Evolutionary conservation across 306 rosid species (phyloP).

Genomic region (Mucuna pruriens): DNA sequence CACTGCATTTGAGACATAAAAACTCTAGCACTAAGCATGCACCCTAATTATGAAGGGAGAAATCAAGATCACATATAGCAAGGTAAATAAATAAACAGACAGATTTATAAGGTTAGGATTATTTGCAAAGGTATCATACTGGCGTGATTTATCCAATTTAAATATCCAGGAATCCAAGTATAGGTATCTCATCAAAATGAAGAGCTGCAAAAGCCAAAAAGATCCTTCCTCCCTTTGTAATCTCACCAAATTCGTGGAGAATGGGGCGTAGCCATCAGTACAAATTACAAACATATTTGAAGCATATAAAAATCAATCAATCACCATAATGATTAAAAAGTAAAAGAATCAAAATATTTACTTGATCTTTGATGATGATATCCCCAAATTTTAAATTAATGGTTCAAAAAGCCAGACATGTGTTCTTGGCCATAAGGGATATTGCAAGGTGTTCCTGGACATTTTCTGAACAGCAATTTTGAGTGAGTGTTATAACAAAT

Average conservation of each 20-base stretch:
- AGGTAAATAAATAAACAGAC: neutral
- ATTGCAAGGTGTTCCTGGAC: conserved; percentile 54
- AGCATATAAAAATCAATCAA: neutral
- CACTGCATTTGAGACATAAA: neutral
- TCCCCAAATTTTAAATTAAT: conserved; percentile 47
- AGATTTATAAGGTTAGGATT: neutral
- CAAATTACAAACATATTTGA: neutral
- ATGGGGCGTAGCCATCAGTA: conserved; percentile 20
- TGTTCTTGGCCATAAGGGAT: conserved; percentile 61
- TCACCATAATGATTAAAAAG: neutral
- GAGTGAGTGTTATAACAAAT: conserved; percentile 14
- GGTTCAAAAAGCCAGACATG: conserved; percentile 13
- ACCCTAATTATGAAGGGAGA: neutral
- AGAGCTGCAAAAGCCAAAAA: conserved; percentile 22
- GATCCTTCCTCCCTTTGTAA: conserved; percentile 17
- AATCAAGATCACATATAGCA: neutral
- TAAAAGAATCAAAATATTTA: conserved; percentile 18
- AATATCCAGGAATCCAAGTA: conserved; percentile 38
- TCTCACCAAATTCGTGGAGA: conserved; percentile 44
- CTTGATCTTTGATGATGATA: conserved; percentile 44
- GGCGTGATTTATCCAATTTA: conserved; percentile 6
- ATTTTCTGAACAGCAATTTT: conserved; percentile 2
- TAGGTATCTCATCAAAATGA: conserved; percentile 36
- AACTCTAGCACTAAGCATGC: neutral
- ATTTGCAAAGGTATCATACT: conserved; percentile 27